Evolutionary conservation across 148 eudicot genomes (phyloP).

Genomic region (Cornus florida): DNA sequence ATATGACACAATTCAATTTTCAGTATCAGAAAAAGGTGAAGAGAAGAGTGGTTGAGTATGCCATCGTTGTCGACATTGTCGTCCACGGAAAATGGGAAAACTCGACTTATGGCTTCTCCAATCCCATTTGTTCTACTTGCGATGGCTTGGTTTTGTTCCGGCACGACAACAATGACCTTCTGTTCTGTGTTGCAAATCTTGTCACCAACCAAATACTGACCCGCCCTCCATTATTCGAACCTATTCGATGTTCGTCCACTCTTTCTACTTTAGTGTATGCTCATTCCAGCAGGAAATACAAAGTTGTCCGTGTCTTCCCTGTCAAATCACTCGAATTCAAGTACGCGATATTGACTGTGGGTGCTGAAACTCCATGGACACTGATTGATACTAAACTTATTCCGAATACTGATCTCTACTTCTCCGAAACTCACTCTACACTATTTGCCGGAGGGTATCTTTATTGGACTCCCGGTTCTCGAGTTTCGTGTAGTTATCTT

Average conservation of each 20-base stretch:
- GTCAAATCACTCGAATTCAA: neutral
- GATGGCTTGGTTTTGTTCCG: conserved; percentile 10
- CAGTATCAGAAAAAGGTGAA: too few relatives aligned
- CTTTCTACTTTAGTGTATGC: neutral
- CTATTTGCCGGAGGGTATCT: neutral
- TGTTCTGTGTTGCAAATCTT: neutral
- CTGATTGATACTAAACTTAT: neutral
- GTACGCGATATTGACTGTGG: neutral
- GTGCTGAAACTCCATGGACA: neutral
- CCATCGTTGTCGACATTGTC: too few relatives aligned
- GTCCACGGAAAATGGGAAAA: too few relatives aligned
- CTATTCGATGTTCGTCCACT: neutral
- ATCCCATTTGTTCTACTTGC: neutral
- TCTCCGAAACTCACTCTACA: too few relatives aligned
- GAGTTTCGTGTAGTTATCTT: neutral
- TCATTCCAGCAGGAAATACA: neutral
- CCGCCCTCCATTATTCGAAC: neutral
- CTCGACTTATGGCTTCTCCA: neutral
- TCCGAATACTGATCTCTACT: neutral
- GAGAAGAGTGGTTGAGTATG: too few relatives aligned
- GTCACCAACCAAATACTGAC: neutral
- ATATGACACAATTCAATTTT: too few relatives aligned
- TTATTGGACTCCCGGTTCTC: neutral
- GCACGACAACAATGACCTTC: too few relatives aligned
- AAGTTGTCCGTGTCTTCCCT: neutral